A percentile compares a stretch with the other conserved stretches of the same genome.
phyloP scores from a whole-genome alignment of 2,329 filamentous ascomycete genomes.

The Chrysoporthe austroafricana region DNA sequence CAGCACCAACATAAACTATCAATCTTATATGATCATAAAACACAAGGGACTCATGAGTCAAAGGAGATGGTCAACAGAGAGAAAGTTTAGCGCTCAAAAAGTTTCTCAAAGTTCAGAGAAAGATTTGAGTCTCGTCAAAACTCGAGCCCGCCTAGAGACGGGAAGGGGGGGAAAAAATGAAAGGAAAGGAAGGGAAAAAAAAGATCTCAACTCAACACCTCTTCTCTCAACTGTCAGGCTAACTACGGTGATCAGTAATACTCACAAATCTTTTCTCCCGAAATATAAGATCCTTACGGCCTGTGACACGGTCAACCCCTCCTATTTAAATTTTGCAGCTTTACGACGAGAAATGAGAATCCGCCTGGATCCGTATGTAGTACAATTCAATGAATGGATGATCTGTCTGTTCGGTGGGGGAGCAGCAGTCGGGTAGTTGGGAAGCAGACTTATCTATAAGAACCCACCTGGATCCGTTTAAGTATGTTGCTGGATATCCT shows the following conservation, averaged over 20 bases:
- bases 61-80: no score
- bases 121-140: no score
- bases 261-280: neutral
- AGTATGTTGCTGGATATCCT: neutral
- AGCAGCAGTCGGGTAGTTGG: no score
- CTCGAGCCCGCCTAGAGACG: no score
- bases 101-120: no score
- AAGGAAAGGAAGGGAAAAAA: neutral
- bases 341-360: neutral
- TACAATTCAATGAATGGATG: neutral
- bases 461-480: neutral
- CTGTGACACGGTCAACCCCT: no score
- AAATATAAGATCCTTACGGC: no score
- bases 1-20: no score
- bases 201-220: constrained; percentile 1
- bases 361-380: neutral
- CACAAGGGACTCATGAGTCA: no score
- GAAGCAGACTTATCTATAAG: neutral
- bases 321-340: neutral
- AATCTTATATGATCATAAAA: no score
- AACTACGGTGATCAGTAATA: neutral
- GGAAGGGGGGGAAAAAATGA: neutral
- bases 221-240: neutral
- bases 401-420: neutral
- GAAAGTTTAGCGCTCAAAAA: no score